phyloP scores from a whole-genome alignment of 257 asterid genomes.

The Linderniella brevidens region DNA sequence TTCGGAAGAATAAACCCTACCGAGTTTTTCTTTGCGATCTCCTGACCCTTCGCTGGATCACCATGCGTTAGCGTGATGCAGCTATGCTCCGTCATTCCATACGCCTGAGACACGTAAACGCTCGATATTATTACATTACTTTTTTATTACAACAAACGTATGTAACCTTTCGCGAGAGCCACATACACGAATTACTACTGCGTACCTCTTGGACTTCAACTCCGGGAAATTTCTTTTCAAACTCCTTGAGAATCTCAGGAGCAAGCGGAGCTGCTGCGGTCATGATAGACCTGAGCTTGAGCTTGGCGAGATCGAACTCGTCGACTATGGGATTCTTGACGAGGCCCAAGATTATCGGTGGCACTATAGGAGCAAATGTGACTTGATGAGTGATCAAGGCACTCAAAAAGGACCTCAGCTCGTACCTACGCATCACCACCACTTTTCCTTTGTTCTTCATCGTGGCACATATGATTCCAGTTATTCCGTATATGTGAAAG shows the following conservation, averaged over 20 bases:
- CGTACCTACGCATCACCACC: conserved; percentile 76
- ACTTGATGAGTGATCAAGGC: conserved; percentile 55
- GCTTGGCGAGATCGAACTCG: conserved; percentile 58
- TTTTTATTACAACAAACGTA: too few species aligned
- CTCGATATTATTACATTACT: too few species aligned
- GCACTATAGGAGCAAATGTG: conserved; percentile 80
- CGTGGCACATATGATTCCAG: conserved; percentile 93
- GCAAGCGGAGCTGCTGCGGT: conserved; percentile 98
- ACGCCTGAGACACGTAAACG: conserved; percentile 29
- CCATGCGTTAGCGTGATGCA: conserved; percentile 79
- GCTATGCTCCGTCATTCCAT: conserved; percentile 96
- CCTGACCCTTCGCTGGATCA: conserved; percentile 31
- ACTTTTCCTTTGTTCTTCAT: conserved; percentile 80
- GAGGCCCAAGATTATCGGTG: conserved; percentile 69
- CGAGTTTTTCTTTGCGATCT: conserved; percentile 58
- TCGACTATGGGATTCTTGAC: conserved; percentile 81
- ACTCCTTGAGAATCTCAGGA: conserved; percentile 60
- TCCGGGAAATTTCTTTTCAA: conserved; percentile 59
- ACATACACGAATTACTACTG: neutral
- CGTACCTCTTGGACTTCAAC: conserved; percentile 75
- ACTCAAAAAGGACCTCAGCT: conserved; percentile 44
- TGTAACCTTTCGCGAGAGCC: too few species aligned
- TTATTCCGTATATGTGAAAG: conserved; percentile 78
- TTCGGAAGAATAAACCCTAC: conserved; percentile 89
- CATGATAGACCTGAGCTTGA: conserved; percentile 61